Percentiles rank a stretch among this genome's conserved stretches.
phyloP scores from a whole-genome alignment of 805 yeast genomes.

The Candida peoriensis region DNA sequence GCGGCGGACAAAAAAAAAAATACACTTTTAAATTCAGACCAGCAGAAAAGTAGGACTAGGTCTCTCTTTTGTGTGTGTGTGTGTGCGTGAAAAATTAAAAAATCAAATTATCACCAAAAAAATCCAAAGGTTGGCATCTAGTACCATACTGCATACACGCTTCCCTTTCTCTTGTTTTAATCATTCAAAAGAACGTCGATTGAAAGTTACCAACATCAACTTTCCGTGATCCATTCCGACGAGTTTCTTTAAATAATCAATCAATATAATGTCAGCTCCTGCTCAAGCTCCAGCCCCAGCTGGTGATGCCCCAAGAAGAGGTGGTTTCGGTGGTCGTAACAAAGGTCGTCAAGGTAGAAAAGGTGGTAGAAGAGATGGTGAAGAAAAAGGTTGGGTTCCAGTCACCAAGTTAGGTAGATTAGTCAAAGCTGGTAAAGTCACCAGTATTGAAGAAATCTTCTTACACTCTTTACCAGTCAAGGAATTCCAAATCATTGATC shows the following conservation, averaged over 20 bases:
- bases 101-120: too few species aligned
- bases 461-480: slow-evolving; percentile 98
- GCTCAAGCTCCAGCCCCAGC: slow-evolving; percentile 23
- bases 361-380: slow-evolving; percentile 76
- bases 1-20: too few species aligned
- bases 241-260: slow-evolving; percentile 18
- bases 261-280: slow-evolving; percentile 38
- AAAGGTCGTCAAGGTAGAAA: slow-evolving; percentile 62
- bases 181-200: slow-evolving; percentile 31
- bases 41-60: too few species aligned
- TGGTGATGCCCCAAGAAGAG: slow-evolving; percentile 39
- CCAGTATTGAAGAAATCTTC: slow-evolving; percentile 97
- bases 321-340: slow-evolving; percentile 51
- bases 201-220: slow-evolving; percentile 51
- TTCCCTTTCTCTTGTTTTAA: too few species aligned
- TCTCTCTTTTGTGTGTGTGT: too few species aligned
- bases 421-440: slow-evolving; percentile 97
- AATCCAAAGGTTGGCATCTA: too few species aligned
- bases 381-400: slow-evolving; percentile 99
- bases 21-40: too few species aligned
- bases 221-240: slow-evolving; percentile 50
- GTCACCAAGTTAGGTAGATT: slow-evolving; percentile 99
- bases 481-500: slow-evolving; percentile 99
- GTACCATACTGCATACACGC: too few species aligned
- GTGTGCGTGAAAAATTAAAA: too few species aligned